phyloP scores from a whole-genome alignment of 164 flowering plant genomes.

The Umbilicus rupestris region DNA sequence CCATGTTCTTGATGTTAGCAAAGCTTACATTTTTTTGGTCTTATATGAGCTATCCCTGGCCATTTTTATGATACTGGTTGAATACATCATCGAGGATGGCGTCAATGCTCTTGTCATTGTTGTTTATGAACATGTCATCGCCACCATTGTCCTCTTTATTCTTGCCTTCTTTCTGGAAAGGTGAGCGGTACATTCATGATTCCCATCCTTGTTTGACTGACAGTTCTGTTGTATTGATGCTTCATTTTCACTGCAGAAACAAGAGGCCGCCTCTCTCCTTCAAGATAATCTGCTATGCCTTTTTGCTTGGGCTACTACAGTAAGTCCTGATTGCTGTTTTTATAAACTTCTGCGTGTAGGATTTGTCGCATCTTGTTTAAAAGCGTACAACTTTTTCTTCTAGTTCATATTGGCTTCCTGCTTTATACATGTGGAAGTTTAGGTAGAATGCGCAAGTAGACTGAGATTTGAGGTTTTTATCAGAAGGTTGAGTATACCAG shows the following conservation, averaged over 20 bases:
- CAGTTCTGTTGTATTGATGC: neutral
- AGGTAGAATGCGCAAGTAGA: neutral
- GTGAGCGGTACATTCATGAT: neutral
- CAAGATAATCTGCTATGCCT: slow-evolving; percentile 14
- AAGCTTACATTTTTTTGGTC: neutral
- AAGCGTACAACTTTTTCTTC: neutral
- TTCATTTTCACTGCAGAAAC: slow-evolving; percentile 5
- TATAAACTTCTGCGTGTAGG: neutral
- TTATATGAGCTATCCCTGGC: neutral
- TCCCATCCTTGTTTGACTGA: neutral
- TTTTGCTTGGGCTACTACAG: slow-evolving; percentile 16
- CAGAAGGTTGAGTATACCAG: no score
- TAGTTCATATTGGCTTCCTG: neutral
- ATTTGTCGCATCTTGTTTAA: neutral
- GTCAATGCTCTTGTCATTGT: slow-evolving; percentile 5
- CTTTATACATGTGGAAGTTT: neutral
- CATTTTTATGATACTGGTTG: slow-evolving; percentile 3
- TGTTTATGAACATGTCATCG: slow-evolving; percentile 2
- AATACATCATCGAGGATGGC: neutral
- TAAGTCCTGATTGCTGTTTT: neutral
- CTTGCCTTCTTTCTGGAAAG: slow-evolving; percentile 6
- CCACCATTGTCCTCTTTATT: slow-evolving; percentile 7
- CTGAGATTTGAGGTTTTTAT: neutral
- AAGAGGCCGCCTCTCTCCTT: slow-evolving; percentile 13
- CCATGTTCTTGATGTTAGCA: neutral